Evolutionary conservation across 495 filamentous ascomycete genomes (phyloP).

Genomic region (Lophium mytilinum): DNA sequence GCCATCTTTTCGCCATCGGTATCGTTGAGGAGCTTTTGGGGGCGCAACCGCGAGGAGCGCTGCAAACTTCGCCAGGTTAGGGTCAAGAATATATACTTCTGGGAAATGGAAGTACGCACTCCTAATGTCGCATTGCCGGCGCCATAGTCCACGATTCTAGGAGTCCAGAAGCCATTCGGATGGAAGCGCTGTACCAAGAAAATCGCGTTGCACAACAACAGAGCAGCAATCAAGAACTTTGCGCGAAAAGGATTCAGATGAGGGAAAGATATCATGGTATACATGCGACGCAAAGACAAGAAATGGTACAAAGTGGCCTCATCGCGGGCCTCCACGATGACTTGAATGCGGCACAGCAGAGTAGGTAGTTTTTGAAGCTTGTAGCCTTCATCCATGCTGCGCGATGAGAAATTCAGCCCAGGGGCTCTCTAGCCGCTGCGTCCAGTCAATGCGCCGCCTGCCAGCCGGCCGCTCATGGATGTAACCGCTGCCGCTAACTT

Average conservation of each 20-base stretch:
- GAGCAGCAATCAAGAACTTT: background rate
- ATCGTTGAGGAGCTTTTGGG: background rate
- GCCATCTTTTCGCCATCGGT: conserved; percentile 8
- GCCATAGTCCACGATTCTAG: background rate
- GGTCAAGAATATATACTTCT: background rate
- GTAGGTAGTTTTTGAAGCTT: too few species aligned
- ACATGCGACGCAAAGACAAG: too few species aligned
- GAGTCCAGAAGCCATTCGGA: background rate
- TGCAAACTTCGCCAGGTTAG: background rate
- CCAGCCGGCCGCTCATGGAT: too few species aligned
- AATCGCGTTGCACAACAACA: background rate
- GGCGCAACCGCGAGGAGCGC: conserved; percentile 1
- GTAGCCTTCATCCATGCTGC: too few species aligned
- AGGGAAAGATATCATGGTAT: too few species aligned
- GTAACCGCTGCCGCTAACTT: too few species aligned
- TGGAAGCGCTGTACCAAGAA: background rate
- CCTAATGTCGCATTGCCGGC: background rate
- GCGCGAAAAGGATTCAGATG: background rate
- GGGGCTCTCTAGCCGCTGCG: too few species aligned
- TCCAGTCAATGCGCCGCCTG: too few species aligned
- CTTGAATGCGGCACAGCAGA: too few species aligned
- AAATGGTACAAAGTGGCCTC: too few species aligned
- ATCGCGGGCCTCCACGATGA: too few species aligned
- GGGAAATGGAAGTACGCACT: background rate
- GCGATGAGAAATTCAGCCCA: too few species aligned